Percentiles rank a stretch among this genome's conserved stretches.
Evolutionary conservation across 139 green algal genomes (phyloP).

Genomic region (Chlamydomonas sphaeroides): DNA sequence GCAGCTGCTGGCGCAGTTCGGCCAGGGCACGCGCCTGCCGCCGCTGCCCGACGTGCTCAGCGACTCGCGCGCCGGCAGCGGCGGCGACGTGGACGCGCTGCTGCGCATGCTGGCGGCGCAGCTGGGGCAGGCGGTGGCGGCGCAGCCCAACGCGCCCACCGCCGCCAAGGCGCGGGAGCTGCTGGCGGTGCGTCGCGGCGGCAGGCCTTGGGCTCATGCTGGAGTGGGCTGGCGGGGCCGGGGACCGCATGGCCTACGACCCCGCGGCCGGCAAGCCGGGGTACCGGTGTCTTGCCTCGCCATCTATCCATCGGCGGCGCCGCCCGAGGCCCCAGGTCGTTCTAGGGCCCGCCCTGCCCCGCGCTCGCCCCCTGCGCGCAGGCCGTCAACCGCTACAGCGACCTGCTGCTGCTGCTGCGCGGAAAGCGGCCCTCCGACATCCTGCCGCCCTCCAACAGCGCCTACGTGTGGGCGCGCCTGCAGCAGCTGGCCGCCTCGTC

Average conservation of each 20-base stretch:
- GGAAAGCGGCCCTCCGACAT: constrained; percentile 70
- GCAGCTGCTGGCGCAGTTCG: constrained; percentile 47
- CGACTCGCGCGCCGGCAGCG: background rate
- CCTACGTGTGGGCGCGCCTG: constrained; percentile 73
- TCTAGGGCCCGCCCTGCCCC: background rate
- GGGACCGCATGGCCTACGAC: no score
- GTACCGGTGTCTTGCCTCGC: no score
- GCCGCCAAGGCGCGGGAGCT: constrained; percentile 26
- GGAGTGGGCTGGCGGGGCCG: no score
- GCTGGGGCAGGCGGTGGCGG: constrained; percentile 32
- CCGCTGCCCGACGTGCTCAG: constrained; percentile 46
- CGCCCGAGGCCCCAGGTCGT: no score
- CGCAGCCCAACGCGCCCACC: constrained; percentile 22
- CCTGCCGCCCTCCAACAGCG: constrained; percentile 68
- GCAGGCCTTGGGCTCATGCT: background rate
- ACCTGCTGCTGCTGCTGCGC: constrained; percentile 66
- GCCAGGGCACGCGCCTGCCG: constrained; percentile 45
- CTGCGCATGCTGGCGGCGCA: constrained; percentile 6
- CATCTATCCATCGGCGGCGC: no score
- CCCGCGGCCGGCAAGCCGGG: no score
- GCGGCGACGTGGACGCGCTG: constrained; percentile 37
- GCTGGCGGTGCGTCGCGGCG: constrained; percentile 34
- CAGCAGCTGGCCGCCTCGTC: constrained; percentile 66
- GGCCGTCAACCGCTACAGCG: constrained; percentile 69
- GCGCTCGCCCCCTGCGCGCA: constrained; percentile 28